Conservation (phyloP, 371 early-diverging fungal species). For the Rhizopus delemar region DNA sequence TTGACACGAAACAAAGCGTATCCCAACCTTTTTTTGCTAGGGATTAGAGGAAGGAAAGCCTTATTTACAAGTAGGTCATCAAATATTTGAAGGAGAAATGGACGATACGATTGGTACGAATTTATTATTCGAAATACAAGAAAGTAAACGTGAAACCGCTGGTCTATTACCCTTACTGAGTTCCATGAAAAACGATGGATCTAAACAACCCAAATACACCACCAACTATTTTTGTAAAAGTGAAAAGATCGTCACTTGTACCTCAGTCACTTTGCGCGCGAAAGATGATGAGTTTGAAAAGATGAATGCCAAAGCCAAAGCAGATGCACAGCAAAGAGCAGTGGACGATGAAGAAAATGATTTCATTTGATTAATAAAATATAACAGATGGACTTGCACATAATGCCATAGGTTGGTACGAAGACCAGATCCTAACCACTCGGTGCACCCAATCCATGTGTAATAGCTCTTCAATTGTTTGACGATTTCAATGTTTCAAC, state of each 20-base stretch:
- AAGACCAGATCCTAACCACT: constrained; percentile 30
- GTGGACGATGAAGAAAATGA: neutral
- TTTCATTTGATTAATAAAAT: constrained; percentile 1
- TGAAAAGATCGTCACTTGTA: constrained; percentile 13
- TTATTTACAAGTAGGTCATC: constrained; percentile 20
- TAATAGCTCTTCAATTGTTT: constrained; percentile 34
- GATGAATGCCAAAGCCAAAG: neutral
- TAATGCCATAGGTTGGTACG: constrained; percentile 31
- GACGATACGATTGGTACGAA: constrained; percentile 30
- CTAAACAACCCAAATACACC: constrained; percentile 3
- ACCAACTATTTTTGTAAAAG: constrained; percentile 6
- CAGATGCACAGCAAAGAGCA: neutral
- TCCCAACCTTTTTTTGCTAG: constrained; percentile 1
- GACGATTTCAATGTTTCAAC: constrained; percentile 39
- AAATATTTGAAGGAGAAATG: constrained; percentile 20
- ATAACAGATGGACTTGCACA: constrained; percentile 35
- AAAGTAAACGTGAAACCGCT: constrained; percentile 12
- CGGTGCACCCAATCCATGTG: constrained; percentile 37
- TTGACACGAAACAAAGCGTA: neutral
- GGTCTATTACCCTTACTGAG: constrained; percentile 19
- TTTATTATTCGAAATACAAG: constrained; percentile 27
- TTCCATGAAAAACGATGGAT: constrained; percentile 21
- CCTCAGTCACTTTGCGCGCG: constrained; percentile 4
- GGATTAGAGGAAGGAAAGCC: constrained; percentile 25
- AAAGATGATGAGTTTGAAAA: constrained; percentile 1